Base-by-base conservation (phyloP, 768 basidiomycete genomes). In the Pholiota microspora region DNA sequence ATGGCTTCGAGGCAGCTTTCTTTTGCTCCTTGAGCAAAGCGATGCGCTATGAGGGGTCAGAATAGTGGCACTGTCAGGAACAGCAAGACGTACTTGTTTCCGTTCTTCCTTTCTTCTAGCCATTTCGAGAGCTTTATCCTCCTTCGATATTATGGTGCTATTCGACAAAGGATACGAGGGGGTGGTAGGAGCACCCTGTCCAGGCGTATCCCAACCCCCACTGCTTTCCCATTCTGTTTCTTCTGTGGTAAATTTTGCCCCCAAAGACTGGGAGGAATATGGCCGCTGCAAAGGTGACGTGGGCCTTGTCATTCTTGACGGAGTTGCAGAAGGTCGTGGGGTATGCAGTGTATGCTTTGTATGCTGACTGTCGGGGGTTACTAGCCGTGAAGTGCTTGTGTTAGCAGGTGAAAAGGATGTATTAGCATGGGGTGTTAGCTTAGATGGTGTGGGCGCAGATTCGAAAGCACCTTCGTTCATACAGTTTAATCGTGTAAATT, bases 61-160 rank as follows among this genome's bases (percentile, higher is more conserved):
- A 40, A 18, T 32, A 12, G 31, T 42, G 21, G 34, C 15, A n/a
- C n/a, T n/a, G n/a, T 45, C 12, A 23, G 12, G 18, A 42, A 15
- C 16, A 13, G 21, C 4, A 47, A 40, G 15, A 70, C 81, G 16
- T 51, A 92, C 92, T 76, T 92, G 85, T 68, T 89, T 94, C 42
- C 96, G 75, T 68, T 98, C 96, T 67, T 98, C 95, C 65, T 95
- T 89, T 55, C 94, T 77, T 59, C 88, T 77, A 7, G 88, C 89
- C 85, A 98, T 88, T 74, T 97, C 93, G n/a, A 84, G 85, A 1
- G 91, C 91, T 69, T 90, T 96, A 61, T 95, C 94, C 69, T 97
- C 96, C 68, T 94, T 97, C 24, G 82, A 80, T 79, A 93, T 76
- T 1, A 68, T 69, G 24, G 80, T 70, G 52, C 76, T 73, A 23